phyloP scores from a whole-genome alignment of 129 eudicot species.

The Arctium minus region DNA sequence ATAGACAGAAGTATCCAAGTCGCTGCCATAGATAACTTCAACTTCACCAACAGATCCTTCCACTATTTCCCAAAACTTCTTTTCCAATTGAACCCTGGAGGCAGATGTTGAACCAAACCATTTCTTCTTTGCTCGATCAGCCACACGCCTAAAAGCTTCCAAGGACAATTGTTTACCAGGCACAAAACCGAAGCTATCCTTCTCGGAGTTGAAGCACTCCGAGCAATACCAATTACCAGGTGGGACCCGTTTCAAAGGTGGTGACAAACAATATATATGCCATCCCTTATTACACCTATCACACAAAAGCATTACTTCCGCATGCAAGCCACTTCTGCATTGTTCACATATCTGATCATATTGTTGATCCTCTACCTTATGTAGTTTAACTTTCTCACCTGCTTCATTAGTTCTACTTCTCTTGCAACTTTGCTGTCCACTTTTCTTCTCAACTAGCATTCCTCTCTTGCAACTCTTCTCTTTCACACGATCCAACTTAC shows the following conservation, averaged over 20 bases:
- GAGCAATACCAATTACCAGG: constrained; percentile 97
- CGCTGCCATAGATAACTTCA: constrained; percentile 98
- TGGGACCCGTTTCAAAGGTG: constrained; percentile 81
- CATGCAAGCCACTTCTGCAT: constrained; percentile 95
- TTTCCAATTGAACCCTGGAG: constrained; percentile 74
- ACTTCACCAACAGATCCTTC: constrained; percentile 94
- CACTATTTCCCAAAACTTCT: constrained; percentile 99
- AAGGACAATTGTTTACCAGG: constrained; percentile 77
- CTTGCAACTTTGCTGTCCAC: constrained; percentile 37
- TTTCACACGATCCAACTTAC: constrained; percentile 46
- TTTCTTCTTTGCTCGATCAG: constrained; percentile 84
- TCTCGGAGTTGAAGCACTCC: constrained; percentile 88
- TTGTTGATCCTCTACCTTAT: constrained; percentile 40
- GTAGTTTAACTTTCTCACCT: constrained; percentile 48
- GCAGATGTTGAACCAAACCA: constrained; percentile 83
- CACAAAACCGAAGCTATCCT: constrained; percentile 93
- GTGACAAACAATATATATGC: constrained; percentile 94
- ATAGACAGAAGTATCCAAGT: constrained; percentile 85
- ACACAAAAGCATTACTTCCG: constrained; percentile 93
- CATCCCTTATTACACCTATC: constrained; percentile 97
- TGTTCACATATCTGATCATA: constrained; percentile 93
- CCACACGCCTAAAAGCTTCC: constrained; percentile 86
- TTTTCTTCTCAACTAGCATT: constrained; percentile 31
- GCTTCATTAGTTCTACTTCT: constrained; percentile 57
- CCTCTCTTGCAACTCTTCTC: constrained; percentile 48